Evolutionary conservation across 768 basidiomycete genomes (phyloP).

Genomic region (Mycena amicta): DNA sequence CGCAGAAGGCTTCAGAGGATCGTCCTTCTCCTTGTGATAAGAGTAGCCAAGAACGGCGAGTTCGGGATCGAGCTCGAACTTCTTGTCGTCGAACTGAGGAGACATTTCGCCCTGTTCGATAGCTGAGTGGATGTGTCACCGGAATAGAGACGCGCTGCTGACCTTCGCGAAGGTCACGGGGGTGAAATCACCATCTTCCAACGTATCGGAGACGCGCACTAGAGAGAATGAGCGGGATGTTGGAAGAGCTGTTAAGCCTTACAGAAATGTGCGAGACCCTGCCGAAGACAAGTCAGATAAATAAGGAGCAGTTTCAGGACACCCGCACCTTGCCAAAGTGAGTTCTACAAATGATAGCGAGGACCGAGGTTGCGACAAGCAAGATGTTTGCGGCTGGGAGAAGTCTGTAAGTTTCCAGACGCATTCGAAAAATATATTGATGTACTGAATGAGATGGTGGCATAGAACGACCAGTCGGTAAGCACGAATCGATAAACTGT

Average conservation of each 20-base stretch:
- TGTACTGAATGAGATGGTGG: constrained; percentile 42
- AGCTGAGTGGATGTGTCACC: not conserved
- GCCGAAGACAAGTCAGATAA: too few relatives aligned
- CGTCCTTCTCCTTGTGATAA: not conserved
- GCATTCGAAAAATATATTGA: not conserved
- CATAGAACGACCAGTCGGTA: constrained; percentile 49
- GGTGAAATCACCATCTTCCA: constrained; percentile 47
- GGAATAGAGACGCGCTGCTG: not conserved
- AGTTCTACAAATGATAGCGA: constrained; percentile 51
- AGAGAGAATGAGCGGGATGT: not conserved
- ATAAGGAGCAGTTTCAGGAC: not conserved
- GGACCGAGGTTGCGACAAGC: constrained; percentile 39
- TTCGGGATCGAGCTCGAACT: constrained; percentile 8
- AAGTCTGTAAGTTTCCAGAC: not conserved
- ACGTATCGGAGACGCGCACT: constrained; percentile 44
- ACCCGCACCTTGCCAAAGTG: constrained; percentile 59
- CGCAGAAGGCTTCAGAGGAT: not conserved
- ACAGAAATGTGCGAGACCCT: too few relatives aligned
- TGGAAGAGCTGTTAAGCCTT: too few relatives aligned
- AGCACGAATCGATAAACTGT: constrained; percentile 48
- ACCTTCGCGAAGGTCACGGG: constrained; percentile 42
- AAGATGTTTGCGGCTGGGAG: constrained; percentile 39
- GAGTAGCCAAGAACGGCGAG: constrained; percentile 5
- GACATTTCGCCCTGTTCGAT: constrained; percentile 1
- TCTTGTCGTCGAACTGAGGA: constrained; percentile 1